Base-by-base conservation (phyloP, 164 flowering plant species). In the Saururus chinensis region DNA sequence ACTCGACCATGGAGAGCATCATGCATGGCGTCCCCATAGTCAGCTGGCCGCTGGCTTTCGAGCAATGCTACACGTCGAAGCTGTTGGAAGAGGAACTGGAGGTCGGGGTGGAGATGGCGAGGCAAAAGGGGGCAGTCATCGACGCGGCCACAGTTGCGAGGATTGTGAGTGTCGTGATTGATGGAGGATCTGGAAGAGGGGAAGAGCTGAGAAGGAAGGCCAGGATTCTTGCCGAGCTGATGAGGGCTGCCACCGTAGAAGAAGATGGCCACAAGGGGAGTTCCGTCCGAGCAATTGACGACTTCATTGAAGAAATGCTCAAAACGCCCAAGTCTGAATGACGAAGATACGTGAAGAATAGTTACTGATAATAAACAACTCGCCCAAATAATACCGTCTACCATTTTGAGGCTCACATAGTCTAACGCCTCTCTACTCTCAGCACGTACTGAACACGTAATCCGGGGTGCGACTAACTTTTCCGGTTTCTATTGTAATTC, bases 21-120 rank as follows among this genome's bases (percentile, higher is more conserved):
- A 66, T 69, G 41, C 64, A 72, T 75, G 84, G 84, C 5, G 77
- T 76, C 25, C 88, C 92, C 0, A 74, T 84, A 0, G 81, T 70
- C 0, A 75, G 85, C 0, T 85, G 89, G 91, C 91, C 95, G 0
- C 79, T 87, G 82, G 86, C 80, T 62, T 84, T 85, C 0, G 95
- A 87, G 58, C 95, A 87, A 73, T 85, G 84, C 2, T 70, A 73
- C 53, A 83, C 83, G 58, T 23, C 78, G 0, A 64, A 74, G 26
- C 62, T 87, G 41, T 61, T 83, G 14, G 72, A 80, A 0, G 40
- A 76, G 40, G 57, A 78, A 49, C 76, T 85, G 1, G 74, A 61
- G 35, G 65, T 82, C 16, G 89, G 88, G 3, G 0, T 79, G 13
- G 72, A 61, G 4, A 78, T 81, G 17, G 73, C 51, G 60, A 80